Base-by-base conservation (phyloP, 768 basidiomycete species). In the Mrakia gelida region DNA sequence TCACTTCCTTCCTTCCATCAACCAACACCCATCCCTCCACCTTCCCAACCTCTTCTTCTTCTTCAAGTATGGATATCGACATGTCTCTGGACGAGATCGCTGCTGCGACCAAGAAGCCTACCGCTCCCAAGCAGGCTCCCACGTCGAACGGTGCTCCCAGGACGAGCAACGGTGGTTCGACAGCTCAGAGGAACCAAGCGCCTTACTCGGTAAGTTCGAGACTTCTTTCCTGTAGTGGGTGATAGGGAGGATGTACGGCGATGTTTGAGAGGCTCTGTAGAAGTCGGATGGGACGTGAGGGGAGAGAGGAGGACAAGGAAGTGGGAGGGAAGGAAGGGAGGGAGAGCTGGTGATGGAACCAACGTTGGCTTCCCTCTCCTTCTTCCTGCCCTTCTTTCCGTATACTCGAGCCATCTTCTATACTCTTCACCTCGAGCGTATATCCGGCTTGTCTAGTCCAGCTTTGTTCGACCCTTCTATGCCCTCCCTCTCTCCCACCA, bases 51-150 rank as follows among this genome's bases (percentile, higher is more conserved):
- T 16, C n/a, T 73, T 18, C 54, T 73, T 23, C 59, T 49, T 54
- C n/a, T 26, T 28, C 54, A 52, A 71, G n/a, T 28, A 63, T 65
- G 41, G 75, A 76, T 56, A 49, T 76, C 52, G 75, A 71, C 68
- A 76, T 71, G 67, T 76, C 75, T 28, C 75, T 76, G 28, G 68
- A 76, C 54, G 68, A 71, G 41, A 45, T 71, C 21, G 68, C 75
- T 0, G n/a, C 63, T 26, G n/a, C 41, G 8, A 59, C 43, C 67
- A 71, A 76, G 67, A 75, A 75, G 74, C 23, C 62, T 2, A 30
- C 52, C 23, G 28, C 56, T 30, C 59, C 59, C 59, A 59, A 59
- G n/a, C 9, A 13, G 59, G 59, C 59, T 59, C 59, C 59, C 6
- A n/a, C 0, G 9, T 18, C 49, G 21, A 34, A 18, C 26, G 26